phyloP scores from a whole-genome alignment of 371 early-diverging fungal species.

The Rhizopus microsporus region DNA sequence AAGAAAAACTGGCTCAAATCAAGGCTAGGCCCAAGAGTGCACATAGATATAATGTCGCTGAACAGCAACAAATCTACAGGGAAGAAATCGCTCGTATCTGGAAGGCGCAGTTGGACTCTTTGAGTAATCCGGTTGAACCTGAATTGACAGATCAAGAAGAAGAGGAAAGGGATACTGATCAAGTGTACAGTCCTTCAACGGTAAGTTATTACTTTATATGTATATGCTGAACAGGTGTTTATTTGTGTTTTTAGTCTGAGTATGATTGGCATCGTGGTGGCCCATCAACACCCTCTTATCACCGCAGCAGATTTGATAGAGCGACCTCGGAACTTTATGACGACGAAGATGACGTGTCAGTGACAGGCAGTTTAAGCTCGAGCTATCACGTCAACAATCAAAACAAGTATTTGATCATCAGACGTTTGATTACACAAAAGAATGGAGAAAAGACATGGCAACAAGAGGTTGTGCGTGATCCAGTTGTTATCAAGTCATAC shows the following conservation, averaged over 20 bases:
- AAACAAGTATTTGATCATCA: slow-evolving; percentile 69
- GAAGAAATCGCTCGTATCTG: slow-evolving; percentile 95
- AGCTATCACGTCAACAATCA: slow-evolving; percentile 54
- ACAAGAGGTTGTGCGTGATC: slow-evolving; percentile 79
- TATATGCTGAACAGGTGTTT: background rate
- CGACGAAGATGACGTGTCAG: slow-evolving; percentile 59
- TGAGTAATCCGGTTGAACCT: slow-evolving; percentile 61
- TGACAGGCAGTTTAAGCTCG: slow-evolving; percentile 60
- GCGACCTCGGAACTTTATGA: slow-evolving; percentile 46
- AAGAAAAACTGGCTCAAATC: slow-evolving; percentile 81
- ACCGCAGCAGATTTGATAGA: slow-evolving; percentile 39
- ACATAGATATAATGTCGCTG: slow-evolving; percentile 91
- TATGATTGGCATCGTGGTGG: slow-evolving; percentile 39
- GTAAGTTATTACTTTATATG: slow-evolving; percentile 13
- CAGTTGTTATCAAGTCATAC: slow-evolving; percentile 88
- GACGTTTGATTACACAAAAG: slow-evolving; percentile 55
- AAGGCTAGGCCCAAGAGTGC: slow-evolving; percentile 84
- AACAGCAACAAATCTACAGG: slow-evolving; percentile 93
- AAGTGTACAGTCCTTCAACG: slow-evolving; percentile 39
- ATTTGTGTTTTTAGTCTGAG: slow-evolving; percentile 18
- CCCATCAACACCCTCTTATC: slow-evolving; percentile 31
- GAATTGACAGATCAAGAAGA: slow-evolving; percentile 55
- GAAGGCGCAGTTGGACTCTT: slow-evolving; percentile 83
- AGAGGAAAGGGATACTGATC: slow-evolving; percentile 42
- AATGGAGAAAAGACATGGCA: slow-evolving; percentile 79